A percentile compares a stretch with the other conserved stretches of the same genome.
Conservation (phyloP, 768 basidiomycete genomes). For the Naganishia friedmannii region DNA sequence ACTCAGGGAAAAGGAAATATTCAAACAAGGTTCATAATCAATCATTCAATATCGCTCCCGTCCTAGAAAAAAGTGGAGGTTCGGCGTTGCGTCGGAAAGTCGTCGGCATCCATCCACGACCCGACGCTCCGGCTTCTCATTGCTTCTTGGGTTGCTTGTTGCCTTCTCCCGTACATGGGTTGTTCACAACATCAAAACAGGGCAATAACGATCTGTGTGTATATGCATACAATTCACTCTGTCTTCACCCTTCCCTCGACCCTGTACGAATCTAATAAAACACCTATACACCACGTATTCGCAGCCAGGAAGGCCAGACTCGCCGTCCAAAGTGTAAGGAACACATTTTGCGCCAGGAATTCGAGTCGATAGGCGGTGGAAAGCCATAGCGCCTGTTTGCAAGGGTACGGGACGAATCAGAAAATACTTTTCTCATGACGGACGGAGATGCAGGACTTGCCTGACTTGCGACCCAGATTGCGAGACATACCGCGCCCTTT, state of each 20-base stretch:
- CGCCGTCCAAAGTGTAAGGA: constrained; percentile 71
- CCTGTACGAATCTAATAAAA: constrained; percentile 56
- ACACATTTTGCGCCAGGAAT: constrained; percentile 74
- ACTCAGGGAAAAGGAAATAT: neutral
- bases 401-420: neutral
- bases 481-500: constrained; percentile 55
- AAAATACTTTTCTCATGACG: neutral
- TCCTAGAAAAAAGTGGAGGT: neutral
- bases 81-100: neutral
- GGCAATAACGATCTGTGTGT: neutral
- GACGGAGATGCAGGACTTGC: constrained; percentile 35
- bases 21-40: too few species aligned
- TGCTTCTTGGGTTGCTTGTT: too few species aligned
- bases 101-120: too few species aligned
- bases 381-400: constrained; percentile 77
- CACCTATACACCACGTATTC: constrained; percentile 75
- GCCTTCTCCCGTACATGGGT: too few species aligned
- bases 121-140: too few species aligned
- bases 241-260: neutral
- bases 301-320: constrained; percentile 70
- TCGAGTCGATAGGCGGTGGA: constrained; percentile 86
- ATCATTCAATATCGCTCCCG: too few species aligned
- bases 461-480: constrained; percentile 70
- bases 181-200: neutral
- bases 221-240: neutral